These are phyloP conservation scores for Magnolia kwangsiensis DNA, from an alignment of 164 flowering plant genomes.

Conservation along the genomic window DNA sequence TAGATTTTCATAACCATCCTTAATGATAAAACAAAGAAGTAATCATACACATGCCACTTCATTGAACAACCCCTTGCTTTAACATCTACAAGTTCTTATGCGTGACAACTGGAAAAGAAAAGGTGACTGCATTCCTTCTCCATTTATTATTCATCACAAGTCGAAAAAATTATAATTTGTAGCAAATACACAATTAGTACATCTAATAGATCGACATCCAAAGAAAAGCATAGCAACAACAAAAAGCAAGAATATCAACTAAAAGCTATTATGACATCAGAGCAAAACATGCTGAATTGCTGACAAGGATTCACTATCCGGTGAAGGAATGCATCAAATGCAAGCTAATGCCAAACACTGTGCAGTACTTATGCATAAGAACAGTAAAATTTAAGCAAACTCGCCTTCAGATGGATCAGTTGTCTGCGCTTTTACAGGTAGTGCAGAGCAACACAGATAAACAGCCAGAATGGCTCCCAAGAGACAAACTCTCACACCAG, in stretches of 20 bases:
- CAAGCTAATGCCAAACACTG: background rate
- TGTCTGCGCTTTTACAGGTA: conserved; percentile 28
- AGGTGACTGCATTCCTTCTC: background rate
- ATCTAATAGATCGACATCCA: background rate
- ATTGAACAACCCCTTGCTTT: background rate
- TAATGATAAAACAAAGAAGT: no score
- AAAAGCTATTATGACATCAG: background rate
- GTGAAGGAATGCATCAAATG: background rate
- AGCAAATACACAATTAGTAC: background rate
- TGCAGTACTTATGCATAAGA: background rate
- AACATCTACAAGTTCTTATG: background rate
- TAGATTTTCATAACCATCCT: background rate
- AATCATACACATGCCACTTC: background rate
- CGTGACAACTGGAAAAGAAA: no score
- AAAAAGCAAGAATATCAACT: background rate
- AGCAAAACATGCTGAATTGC: conserved; percentile 3
- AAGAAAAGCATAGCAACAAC: background rate
- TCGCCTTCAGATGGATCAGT: conserved; percentile 71
- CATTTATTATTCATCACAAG: background rate
- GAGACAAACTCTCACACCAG: conserved; percentile 10
- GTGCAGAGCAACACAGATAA: conserved; percentile 23
- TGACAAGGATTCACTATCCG: background rate
- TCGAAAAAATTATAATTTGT: no score
- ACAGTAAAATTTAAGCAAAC: background rate
- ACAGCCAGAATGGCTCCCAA: conserved; percentile 15